Evolutionary conservation across 768 basidiomycete genomes (phyloP).

Genomic region (Mycena galopus): DNA sequence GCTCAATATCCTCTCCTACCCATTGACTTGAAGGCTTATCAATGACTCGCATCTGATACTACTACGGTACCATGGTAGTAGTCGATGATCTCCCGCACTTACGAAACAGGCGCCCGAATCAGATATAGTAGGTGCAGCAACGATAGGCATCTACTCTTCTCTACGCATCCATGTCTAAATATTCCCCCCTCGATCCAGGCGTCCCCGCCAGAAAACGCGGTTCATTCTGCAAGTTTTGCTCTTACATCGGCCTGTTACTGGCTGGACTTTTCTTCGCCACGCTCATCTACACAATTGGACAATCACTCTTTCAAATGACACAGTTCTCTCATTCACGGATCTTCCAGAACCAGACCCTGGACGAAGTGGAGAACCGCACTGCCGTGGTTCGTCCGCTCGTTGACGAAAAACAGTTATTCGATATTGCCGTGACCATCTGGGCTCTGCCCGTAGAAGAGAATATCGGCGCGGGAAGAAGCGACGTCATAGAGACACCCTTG

Average conservation of each 20-base stretch:
- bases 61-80: no score
- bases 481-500: slow-evolving; percentile 9
- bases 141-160: no score
- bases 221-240: slow-evolving; percentile 13
- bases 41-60: no score
- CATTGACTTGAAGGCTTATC: no score
- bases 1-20: no score
- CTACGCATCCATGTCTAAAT: no score
- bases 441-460: background rate
- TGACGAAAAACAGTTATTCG: slow-evolving; percentile 19
- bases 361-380: slow-evolving; percentile 18
- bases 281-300: background rate
- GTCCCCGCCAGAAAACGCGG: slow-evolving; percentile 6
- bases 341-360: slow-evolving; percentile 33
- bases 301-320: background rate
- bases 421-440: slow-evolving; percentile 34
- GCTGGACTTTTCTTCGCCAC: slow-evolving; percentile 8
- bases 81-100: no score
- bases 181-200: slow-evolving; percentile 10
- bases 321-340: slow-evolving; percentile 21
- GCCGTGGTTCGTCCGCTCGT: slow-evolving; percentile 30
- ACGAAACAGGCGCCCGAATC: no score
- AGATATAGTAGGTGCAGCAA: no score
- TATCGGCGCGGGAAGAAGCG: background rate
- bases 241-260: background rate